phyloP scores from a whole-genome alignment of 2,329 filamentous ascomycete genomes.

The Xylaria polymorpha region DNA sequence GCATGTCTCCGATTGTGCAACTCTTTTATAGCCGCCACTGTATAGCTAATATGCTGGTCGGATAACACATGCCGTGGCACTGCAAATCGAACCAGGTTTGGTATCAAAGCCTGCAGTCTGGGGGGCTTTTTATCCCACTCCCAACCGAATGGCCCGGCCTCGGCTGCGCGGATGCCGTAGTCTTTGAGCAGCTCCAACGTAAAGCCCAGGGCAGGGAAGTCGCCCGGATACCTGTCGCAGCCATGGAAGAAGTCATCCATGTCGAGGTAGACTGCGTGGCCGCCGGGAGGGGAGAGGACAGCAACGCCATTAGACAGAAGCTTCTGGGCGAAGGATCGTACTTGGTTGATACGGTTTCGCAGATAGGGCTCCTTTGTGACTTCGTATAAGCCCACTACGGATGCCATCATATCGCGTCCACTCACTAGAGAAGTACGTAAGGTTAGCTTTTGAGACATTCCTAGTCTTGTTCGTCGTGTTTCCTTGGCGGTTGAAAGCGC shows the following conservation, averaged over 20 bases:
- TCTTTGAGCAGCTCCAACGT: slow-evolving; percentile 38
- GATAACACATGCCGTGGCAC: slow-evolving; percentile 40
- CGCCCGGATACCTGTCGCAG: slow-evolving; percentile 35
- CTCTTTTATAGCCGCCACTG: slow-evolving; percentile 37
- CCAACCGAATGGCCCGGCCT: slow-evolving; percentile 40
- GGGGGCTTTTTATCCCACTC: slow-evolving; percentile 41
- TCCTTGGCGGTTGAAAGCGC: neutral
- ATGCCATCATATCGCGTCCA: slow-evolving; percentile 40
- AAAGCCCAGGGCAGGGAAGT: slow-evolving; percentile 40
- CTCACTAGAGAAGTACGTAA: slow-evolving; percentile 31
- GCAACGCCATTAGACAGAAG: slow-evolving; percentile 30
- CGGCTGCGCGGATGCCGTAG: slow-evolving; percentile 38
- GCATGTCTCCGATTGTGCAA: slow-evolving; percentile 36
- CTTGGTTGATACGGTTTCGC: slow-evolving; percentile 35
- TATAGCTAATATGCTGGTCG: slow-evolving; percentile 40
- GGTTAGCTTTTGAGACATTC: slow-evolving; percentile 1
- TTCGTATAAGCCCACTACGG: slow-evolving; percentile 38
- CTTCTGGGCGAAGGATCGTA: slow-evolving; percentile 36
- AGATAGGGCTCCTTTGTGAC: slow-evolving; percentile 38
- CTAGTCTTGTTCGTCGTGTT: too few relatives aligned
- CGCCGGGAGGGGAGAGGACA: slow-evolving; percentile 37
- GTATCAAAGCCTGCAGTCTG: slow-evolving; percentile 31
- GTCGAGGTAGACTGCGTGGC: slow-evolving; percentile 42
- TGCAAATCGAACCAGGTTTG: slow-evolving; percentile 41
- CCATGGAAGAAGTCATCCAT: slow-evolving; percentile 43